Conservation (phyloP, 2,329 filamentous ascomycete genomes). For the Chaetomium strumarium region DNA sequence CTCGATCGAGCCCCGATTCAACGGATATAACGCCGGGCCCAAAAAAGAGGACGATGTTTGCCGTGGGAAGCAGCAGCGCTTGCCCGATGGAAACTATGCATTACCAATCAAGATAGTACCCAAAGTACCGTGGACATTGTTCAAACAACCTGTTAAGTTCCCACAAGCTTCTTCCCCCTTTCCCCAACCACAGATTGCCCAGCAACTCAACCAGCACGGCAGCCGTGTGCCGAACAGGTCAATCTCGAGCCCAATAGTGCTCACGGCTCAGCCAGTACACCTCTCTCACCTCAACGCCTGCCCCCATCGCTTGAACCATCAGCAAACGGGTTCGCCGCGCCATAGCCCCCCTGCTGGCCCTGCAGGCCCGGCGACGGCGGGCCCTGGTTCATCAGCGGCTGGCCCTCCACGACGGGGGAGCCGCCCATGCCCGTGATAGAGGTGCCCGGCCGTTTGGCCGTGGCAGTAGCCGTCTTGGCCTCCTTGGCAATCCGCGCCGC, state of each 20-base stretch:
- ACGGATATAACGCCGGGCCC: not conserved
- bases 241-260: not conserved
- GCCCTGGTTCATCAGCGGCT: constrained; percentile 26
- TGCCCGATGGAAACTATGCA: constrained; percentile 1
- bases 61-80: constrained; percentile 1
- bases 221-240: too few relatives aligned
- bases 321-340: constrained; percentile 17
- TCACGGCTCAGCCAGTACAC: not conserved
- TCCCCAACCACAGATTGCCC: not conserved
- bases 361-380: not conserved
- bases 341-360: constrained; percentile 4
- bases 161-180: not conserved
- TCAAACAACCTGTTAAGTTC: not conserved
- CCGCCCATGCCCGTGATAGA: constrained; percentile 20
- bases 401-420: constrained; percentile 13
- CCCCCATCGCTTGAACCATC: constrained; percentile 9
- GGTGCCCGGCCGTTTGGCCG: constrained; percentile 33
- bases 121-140: not conserved
- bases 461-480: constrained; percentile 27
- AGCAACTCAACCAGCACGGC: too few relatives aligned
- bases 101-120: constrained; percentile 1
- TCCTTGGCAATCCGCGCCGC: constrained; percentile 44
- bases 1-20: not conserved
- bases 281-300: constrained; percentile 16
- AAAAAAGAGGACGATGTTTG: not conserved